phyloP scores from a whole-genome alignment of 2,329 filamentous ascomycete species.

The Cercospora sesami region DNA sequence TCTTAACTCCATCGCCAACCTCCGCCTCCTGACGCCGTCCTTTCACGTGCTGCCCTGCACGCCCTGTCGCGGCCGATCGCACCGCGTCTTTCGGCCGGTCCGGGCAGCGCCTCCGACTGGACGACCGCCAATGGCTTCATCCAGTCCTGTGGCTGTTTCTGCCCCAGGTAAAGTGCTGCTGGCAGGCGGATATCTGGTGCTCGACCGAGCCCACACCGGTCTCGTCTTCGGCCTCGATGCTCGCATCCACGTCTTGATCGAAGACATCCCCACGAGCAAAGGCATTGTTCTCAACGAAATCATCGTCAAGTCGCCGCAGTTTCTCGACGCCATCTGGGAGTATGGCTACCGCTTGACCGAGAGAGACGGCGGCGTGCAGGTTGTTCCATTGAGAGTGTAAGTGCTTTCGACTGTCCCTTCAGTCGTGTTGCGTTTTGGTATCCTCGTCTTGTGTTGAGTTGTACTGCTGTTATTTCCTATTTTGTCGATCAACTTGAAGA shows the following conservation, averaged over 20 bases:
- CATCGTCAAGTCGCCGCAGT: slow-evolving; percentile 88
- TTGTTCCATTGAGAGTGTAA: slow-evolving; percentile 77
- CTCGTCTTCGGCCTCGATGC: slow-evolving; percentile 66
- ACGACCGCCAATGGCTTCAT: slow-evolving; percentile 24
- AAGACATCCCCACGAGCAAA: slow-evolving; percentile 57
- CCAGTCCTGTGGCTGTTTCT: slow-evolving; percentile 58
- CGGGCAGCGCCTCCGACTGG: slow-evolving; percentile 20
- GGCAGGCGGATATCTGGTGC: slow-evolving; percentile 90
- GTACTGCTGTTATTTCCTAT: background rate
- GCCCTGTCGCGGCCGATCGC: slow-evolving; percentile 9
- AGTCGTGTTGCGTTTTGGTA: background rate
- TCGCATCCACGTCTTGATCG: slow-evolving; percentile 61
- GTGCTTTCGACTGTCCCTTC: slow-evolving; percentile 41
- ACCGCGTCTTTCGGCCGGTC: slow-evolving; percentile 21
- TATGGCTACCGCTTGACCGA: slow-evolving; percentile 74
- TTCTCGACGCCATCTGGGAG: slow-evolving; percentile 80
- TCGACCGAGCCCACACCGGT: slow-evolving; percentile 82
- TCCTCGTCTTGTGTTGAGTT: background rate
- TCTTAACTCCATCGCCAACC: slow-evolving; percentile 6
- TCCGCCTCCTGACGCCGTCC: background rate
- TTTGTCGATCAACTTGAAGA: slow-evolving; percentile 2
- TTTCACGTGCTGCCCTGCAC: background rate
- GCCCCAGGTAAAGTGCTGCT: slow-evolving; percentile 95
- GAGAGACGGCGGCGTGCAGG: slow-evolving; percentile 74
- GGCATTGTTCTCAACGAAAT: slow-evolving; percentile 69